These are phyloP conservation scores for Aspergillus amoenus DNA, from an alignment of 2,329 filamentous ascomycete species.

Conservation along the genomic window DNA sequence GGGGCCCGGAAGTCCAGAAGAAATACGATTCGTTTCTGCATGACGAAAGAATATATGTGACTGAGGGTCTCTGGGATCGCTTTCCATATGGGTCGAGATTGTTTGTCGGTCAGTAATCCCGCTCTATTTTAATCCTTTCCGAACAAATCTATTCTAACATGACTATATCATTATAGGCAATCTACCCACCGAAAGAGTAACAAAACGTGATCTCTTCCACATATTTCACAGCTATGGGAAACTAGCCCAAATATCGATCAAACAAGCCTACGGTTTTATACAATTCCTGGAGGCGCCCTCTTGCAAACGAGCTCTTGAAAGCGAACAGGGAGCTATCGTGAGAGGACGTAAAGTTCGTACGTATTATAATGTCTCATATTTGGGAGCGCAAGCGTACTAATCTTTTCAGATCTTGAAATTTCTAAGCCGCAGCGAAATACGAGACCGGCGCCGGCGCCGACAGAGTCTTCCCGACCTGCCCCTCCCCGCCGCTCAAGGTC, in stretches of 20 bases:
- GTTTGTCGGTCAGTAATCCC: conserved; percentile 46
- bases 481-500: conserved; percentile 59
- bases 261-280: conserved; percentile 95
- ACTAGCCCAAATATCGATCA: conserved; percentile 91
- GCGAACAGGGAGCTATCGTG: conserved; percentile 77
- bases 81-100: conserved; percentile 50
- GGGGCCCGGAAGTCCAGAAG: conserved; percentile 49
- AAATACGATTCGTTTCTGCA: conserved; percentile 53
- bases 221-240: conserved; percentile 82
- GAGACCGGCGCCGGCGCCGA: conserved; percentile 50
- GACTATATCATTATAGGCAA: conserved; percentile 63
- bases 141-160: neutral
- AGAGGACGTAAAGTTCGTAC: conserved; percentile 91
- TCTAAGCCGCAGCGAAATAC: conserved; percentile 84
- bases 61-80: conserved; percentile 53
- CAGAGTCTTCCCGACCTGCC: conserved; percentile 37
- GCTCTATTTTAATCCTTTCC: neutral
- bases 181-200: conserved; percentile 86
- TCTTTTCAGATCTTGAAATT: conserved; percentile 44
- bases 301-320: conserved; percentile 71
- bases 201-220: conserved; percentile 90
- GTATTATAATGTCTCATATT: conserved; percentile 32
- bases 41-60: conserved; percentile 52
- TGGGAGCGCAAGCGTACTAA: conserved; percentile 19
- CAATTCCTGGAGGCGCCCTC: conserved; percentile 80